Percentiles rank a stretch among this genome's conserved stretches.
These are phyloP conservation scores for Fusarium continuum DNA, from an alignment of 2,329 filamentous ascomycete genomes.

Conservation along the genomic window DNA sequence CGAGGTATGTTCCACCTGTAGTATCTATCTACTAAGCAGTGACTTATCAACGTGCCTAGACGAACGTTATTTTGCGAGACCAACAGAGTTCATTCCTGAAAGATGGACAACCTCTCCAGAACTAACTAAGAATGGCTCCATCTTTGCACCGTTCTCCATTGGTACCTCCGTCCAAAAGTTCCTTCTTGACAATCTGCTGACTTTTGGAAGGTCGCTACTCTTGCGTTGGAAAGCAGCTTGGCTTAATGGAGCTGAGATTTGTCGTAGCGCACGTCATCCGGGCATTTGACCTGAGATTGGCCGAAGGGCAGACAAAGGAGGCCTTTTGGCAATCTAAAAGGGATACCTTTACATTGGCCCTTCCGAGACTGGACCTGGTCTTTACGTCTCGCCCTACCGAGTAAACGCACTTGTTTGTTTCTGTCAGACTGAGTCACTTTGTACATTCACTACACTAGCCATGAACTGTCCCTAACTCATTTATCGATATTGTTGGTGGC, in stretches of 20 bases:
- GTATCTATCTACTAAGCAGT: too few species aligned
- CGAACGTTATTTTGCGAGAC: slow-evolving; percentile 43
- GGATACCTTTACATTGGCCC: not conserved
- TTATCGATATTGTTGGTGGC: too few species aligned
- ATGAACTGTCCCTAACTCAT: too few species aligned
- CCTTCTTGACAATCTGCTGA: not conserved
- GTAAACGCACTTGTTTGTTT: not conserved
- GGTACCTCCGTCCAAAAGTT: slow-evolving; percentile 10
- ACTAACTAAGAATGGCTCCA: slow-evolving; percentile 45
- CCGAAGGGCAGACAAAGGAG: not conserved
- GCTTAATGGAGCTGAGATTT: slow-evolving; percentile 27
- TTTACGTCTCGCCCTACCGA: not conserved
- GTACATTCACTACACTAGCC: not conserved
- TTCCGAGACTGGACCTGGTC: not conserved
- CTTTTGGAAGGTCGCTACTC: slow-evolving; percentile 14
- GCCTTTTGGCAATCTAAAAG: not conserved
- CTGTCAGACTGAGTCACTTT: not conserved
- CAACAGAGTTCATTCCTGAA: slow-evolving; percentile 50
- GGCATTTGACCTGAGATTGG: slow-evolving; percentile 8
- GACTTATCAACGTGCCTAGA: not conserved
- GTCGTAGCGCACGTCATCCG: slow-evolving; percentile 16
- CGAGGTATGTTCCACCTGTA: slow-evolving; percentile 49
- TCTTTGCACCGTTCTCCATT: slow-evolving; percentile 48
- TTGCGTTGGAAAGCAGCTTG: slow-evolving; percentile 31
- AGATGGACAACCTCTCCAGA: slow-evolving; percentile 49